Evolutionary conservation across 495 filamentous ascomycete genomes (phyloP).

Genomic region (Bacidia gigantensis): DNA sequence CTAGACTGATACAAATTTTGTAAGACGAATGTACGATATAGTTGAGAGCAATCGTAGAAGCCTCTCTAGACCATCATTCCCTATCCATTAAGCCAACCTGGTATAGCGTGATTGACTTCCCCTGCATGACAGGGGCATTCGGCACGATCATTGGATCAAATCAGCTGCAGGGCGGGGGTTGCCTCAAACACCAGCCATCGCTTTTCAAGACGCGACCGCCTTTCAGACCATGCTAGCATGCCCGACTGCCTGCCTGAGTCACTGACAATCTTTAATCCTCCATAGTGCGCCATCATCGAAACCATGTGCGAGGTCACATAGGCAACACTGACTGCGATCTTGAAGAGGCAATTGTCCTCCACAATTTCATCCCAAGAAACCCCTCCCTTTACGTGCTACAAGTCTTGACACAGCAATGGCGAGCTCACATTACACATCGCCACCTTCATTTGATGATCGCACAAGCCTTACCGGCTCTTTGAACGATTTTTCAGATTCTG

Average conservation of each 20-base stretch:
- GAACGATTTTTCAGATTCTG: conserved; percentile 57
- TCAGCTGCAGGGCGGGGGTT: too few relatives aligned
- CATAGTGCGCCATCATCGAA: not conserved
- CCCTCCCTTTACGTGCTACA: not conserved
- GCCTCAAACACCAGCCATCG: conserved; percentile 11
- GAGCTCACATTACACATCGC: conserved; percentile 4
- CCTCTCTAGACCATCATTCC: too few relatives aligned
- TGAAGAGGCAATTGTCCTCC: not conserved
- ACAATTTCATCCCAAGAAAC: not conserved
- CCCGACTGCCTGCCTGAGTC: conserved; percentile 3
- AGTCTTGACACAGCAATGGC: conserved; percentile 36
- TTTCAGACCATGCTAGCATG: conserved; percentile 12
- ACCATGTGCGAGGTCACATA: not conserved
- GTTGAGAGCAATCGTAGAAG: too few relatives aligned
- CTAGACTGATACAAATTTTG: too few relatives aligned
- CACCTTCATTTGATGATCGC: conserved; percentile 47
- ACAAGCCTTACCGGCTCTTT: conserved; percentile 58
- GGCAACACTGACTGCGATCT: not conserved
- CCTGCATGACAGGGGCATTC: too few relatives aligned
- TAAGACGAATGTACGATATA: too few relatives aligned
- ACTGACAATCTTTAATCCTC: not conserved
- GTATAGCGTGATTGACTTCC: too few relatives aligned
- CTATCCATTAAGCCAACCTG: too few relatives aligned
- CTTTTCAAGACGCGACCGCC: conserved; percentile 12
- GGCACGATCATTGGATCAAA: too few relatives aligned